Evolutionary conservation across 2,329 filamentous ascomycete genomes (phyloP).

Genomic region (Hypoxylon sp.): DNA sequence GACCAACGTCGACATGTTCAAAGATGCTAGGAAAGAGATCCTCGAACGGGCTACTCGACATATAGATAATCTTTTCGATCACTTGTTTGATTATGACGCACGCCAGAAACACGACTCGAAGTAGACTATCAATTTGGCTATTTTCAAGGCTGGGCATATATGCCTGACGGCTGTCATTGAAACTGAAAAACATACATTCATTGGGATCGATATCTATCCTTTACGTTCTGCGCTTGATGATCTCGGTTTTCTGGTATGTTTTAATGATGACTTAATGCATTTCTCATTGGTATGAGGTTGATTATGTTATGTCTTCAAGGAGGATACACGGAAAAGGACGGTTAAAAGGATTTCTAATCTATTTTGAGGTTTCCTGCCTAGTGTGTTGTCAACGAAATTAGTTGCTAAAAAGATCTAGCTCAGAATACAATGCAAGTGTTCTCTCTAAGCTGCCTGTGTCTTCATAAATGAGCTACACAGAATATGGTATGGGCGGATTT

Average conservation of each 20-base stretch:
- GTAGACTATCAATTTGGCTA: neutral
- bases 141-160: neutral
- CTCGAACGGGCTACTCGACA: neutral
- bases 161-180: neutral
- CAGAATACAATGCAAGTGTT: no score
- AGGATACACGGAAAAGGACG: no score
- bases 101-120: neutral
- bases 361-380: neutral
- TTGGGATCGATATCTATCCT: neutral
- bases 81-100: neutral
- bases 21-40: neutral
- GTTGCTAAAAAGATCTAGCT: no score
- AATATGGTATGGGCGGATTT: no score
- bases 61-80: neutral
- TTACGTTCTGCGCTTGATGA: neutral
- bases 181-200: neutral
- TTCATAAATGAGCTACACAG: no score
- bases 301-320: no score
- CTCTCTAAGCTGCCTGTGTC: no score
- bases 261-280: neutral
- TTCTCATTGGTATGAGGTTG: neutral
- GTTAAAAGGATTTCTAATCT: neutral
- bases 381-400: neutral
- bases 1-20: neutral
- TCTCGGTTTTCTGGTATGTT: neutral